Percentiles rank a stretch among this genome's conserved stretches.
phyloP scores from a whole-genome alignment of 1,284 basidiomycete species.

The Cutaneotrichosporon sp. region DNA sequence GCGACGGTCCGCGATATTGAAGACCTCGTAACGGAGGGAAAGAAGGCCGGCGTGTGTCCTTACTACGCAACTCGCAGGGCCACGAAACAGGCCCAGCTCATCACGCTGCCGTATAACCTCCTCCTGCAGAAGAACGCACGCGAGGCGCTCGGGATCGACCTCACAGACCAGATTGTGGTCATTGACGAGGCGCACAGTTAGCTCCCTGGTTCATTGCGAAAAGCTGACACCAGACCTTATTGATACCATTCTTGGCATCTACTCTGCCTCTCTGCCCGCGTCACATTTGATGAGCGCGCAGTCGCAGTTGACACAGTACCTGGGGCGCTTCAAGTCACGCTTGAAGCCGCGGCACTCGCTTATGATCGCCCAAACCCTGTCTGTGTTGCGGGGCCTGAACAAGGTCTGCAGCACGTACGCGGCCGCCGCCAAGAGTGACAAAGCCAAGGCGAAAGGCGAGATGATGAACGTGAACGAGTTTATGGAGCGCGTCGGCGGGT shows the following conservation, averaged over 20 bases:
- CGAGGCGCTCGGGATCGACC: slow-evolving; percentile 77
- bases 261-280: slow-evolving; percentile 65
- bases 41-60: slow-evolving; percentile 67
- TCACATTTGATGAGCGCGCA: slow-evolving; percentile 60
- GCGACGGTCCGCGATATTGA: slow-evolving; percentile 89
- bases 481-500: slow-evolving; percentile 59
- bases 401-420: slow-evolving; percentile 55
- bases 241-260: slow-evolving; percentile 78
- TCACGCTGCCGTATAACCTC: slow-evolving; percentile 90
- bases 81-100: slow-evolving; percentile 82
- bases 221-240: slow-evolving; percentile 63
- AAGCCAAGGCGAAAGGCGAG: slow-evolving; percentile 32
- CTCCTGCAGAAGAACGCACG: slow-evolving; percentile 77
- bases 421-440: slow-evolving; percentile 41
- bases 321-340: slow-evolving; percentile 68
- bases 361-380: slow-evolving; percentile 72
- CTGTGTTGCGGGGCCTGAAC: slow-evolving; percentile 63
- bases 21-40: slow-evolving; percentile 73
- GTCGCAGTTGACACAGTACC: slow-evolving; percentile 73
- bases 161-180: slow-evolving; percentile 76
- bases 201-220: slow-evolving; percentile 42
- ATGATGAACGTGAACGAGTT: slow-evolving; percentile 54
- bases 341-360: slow-evolving; percentile 70
- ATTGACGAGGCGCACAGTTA: slow-evolving; percentile 95
- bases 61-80: slow-evolving; percentile 88